Evolutionary conservation across 768 basidiomycete species (phyloP).

Genomic region (Harrya chromipes): DNA sequence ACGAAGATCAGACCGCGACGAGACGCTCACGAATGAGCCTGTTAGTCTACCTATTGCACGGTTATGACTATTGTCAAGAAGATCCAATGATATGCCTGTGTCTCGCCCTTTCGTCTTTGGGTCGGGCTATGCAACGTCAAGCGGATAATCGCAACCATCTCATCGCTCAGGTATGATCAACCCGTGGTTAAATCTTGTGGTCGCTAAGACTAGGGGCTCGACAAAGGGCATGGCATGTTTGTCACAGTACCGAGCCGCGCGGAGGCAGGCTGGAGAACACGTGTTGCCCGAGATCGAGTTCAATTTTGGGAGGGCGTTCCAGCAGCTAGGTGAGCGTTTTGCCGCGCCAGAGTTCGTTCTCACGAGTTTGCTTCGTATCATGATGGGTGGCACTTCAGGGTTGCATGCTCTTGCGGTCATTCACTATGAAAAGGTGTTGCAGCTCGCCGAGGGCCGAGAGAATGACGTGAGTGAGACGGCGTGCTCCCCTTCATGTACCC

Average conservation of each 20-base stretch:
- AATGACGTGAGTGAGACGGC: conserved; percentile 29
- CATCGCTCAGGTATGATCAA: conserved; percentile 57
- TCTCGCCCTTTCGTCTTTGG: conserved; percentile 81
- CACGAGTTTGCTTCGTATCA: not conserved
- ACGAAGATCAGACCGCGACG: not conserved
- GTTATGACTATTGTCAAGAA: conserved; percentile 78
- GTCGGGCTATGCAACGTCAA: conserved; percentile 90
- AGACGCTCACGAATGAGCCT: not conserved
- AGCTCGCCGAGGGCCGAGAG: conserved; percentile 47
- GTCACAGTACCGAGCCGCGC: conserved; percentile 70
- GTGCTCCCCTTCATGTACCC: not conserved
- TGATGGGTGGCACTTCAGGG: conserved; percentile 42
- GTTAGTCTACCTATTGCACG: conserved; percentile 84
- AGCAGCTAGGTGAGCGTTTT: conserved; percentile 71
- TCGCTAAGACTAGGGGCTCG: not conserved
- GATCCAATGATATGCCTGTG: conserved; percentile 85
- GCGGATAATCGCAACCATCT: conserved; percentile 92
- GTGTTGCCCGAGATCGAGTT: conserved; percentile 78
- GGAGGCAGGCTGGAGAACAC: conserved; percentile 40
- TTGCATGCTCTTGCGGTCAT: conserved; percentile 76
- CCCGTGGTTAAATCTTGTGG: not conserved
- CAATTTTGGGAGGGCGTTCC: conserved; percentile 90
- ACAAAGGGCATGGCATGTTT: conserved; percentile 80
- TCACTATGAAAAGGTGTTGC: conserved; percentile 79
- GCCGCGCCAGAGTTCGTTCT: not conserved